Base-by-base conservation (phyloP, 2,329 filamentous ascomycete genomes). In the Ophiocordyceps sinensis region DNA sequence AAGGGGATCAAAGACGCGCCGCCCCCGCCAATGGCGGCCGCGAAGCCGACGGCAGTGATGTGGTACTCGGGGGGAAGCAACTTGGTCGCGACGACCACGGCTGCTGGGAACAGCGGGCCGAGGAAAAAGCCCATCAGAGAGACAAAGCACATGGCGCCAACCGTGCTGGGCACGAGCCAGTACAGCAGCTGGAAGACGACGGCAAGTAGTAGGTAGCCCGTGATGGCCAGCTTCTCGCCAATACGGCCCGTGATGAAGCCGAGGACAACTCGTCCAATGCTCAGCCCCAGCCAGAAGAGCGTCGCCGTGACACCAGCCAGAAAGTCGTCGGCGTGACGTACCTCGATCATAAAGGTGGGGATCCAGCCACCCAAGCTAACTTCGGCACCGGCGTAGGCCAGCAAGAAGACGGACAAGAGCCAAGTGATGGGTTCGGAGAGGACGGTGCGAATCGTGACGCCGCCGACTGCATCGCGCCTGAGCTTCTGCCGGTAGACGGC, bases 281-380 rank as follows among this genome's bases (percentile, higher is more conserved):
- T 88, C 47, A 93, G 69, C 0, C 85, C 86, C 36, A 85, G 71
- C 86, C 86, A 94, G 62, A 89, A 93, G 0, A 84, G 79, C 0
- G 84, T 89, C 0, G 78, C 79, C 0, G 76, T 77, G 63, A 91
- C 75, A 3, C 85, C 85, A 29, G 81, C 79, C 2, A 77, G 70
- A 52, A 91, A 89, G 0, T 76, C 65, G 21, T 67, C 70, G 4
- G 79, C 84, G 31, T 79, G 59, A 13, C 87, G 74, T 21, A 87
- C 78, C 17, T 73, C 67, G n/a, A 88, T 76, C 84, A 94, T 93
- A 56, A 94, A 93, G 1, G 79, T 80, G 38, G 85, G 79, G 46
- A 93, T 80, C 85, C 85, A 91, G 14, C 85, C 63, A 10, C 81
- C 80, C 3, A 87, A 64, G 1, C 75, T 77, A 44, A 86, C 81